A percentile compares a stretch with the other conserved stretches of the same genome.
These are phyloP conservation scores for Rutstroemia sydowiana DNA, from an alignment of 2,329 filamentous ascomycete genomes.

Conservation along the genomic window DNA sequence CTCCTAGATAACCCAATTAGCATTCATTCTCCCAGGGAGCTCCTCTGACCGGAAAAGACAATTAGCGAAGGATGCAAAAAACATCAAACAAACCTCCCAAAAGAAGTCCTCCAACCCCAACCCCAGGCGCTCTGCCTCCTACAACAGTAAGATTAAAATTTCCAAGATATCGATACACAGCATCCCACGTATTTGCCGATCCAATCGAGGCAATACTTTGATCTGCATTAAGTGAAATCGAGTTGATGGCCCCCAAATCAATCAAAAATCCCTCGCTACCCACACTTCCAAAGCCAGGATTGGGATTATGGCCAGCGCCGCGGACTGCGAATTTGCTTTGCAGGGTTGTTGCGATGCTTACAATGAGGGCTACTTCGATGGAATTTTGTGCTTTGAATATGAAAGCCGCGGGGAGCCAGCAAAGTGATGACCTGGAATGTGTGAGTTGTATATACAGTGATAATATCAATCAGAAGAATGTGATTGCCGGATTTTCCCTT, in stretches of 20 bases:
- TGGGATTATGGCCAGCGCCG: conserved; percentile 15
- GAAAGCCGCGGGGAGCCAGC: conserved; percentile 11
- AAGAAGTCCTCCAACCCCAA: conserved; percentile 16
- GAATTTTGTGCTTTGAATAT: conserved; percentile 7
- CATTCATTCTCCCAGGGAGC: not conserved
- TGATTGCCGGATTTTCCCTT: too few species aligned
- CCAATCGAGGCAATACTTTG: conserved; percentile 28
- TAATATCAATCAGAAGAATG: too few species aligned
- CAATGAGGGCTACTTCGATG: conserved; percentile 8
- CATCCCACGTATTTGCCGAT: conserved; percentile 32
- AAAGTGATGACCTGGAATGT: conserved; percentile 8
- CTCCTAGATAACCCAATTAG: conserved; percentile 9
- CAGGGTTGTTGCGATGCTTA: conserved; percentile 6
- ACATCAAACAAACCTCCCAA: conserved; percentile 14
- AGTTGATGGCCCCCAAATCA: conserved; percentile 32
- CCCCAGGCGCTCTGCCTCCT: conserved; percentile 30
- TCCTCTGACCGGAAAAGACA: too few species aligned
- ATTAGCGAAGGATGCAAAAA: too few species aligned
- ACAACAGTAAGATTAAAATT: conserved; percentile 26
- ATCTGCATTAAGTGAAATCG: conserved; percentile 22
- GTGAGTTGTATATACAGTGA: not conserved
- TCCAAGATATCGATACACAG: conserved; percentile 33
- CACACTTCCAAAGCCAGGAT: conserved; percentile 43
- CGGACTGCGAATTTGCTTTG: conserved; percentile 42
- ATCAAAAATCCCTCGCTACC: conserved; percentile 37